Conservation (phyloP, 2,329 filamentous ascomycete genomes). For the Thielaviopsis populi region DNA sequence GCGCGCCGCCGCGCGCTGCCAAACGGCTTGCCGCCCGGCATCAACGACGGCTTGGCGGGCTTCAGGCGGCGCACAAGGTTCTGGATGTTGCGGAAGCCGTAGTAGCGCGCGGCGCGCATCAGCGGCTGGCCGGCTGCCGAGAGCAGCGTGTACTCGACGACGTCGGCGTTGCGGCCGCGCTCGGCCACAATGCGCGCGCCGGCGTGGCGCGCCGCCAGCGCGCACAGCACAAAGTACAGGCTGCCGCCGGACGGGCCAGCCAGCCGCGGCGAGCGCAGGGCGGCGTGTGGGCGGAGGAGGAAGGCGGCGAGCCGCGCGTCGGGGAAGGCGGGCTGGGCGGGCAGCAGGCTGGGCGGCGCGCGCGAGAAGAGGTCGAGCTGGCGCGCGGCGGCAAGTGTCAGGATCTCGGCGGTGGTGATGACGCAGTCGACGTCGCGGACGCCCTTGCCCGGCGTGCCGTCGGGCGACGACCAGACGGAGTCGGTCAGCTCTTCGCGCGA, state of each 20-base stretch:
- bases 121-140: conserved; percentile 38
- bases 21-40: conserved; percentile 58
- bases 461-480: conserved; percentile 46
- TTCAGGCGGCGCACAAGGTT: conserved; percentile 89
- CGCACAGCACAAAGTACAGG: conserved; percentile 67
- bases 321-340: conserved; percentile 47
- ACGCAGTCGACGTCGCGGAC: conserved; percentile 93
- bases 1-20: conserved; percentile 35
- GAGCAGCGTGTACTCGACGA: conserved; percentile 66
- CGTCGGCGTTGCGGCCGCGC: conserved; percentile 77
- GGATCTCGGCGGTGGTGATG: conserved; percentile 86
- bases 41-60: conserved; percentile 59
- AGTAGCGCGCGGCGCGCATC: conserved; percentile 77
- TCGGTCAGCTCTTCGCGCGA: conserved; percentile 86
- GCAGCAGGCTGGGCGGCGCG: conserved; percentile 30
- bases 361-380: conserved; percentile 55
- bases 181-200: conserved; percentile 56
- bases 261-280: conserved; percentile 38
- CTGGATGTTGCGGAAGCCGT: conserved; percentile 96
- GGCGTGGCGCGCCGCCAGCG: conserved; percentile 53
- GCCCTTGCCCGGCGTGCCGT: conserved; percentile 34
- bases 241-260: conserved; percentile 84
- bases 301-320: conserved; percentile 56
- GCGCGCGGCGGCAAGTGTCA: conserved; percentile 74
- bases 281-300: conserved; percentile 43